A percentile compares a stretch with the other conserved stretches of the same genome.
These are phyloP conservation scores for Colletotrichum nymphaeae DNA, from an alignment of 2,329 filamentous ascomycete species.

Conservation along the genomic window DNA sequence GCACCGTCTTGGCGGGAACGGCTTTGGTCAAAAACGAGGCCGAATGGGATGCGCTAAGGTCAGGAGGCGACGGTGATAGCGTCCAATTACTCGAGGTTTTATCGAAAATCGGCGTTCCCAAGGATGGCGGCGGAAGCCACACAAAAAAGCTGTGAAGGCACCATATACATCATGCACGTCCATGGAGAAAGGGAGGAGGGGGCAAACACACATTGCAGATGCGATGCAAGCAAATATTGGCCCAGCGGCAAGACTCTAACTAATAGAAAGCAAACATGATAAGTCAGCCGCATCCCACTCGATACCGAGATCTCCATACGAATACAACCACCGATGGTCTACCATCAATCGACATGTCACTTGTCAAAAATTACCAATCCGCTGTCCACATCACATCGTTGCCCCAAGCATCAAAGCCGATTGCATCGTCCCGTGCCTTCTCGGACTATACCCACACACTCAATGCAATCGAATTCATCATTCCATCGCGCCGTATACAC, in stretches of 20 bases:
- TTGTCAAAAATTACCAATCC: background rate
- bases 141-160: constrained; percentile 21
- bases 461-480: background rate
- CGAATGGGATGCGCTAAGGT: constrained; percentile 67
- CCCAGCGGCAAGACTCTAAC: constrained; percentile 32
- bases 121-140: background rate
- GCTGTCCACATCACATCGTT: background rate
- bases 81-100: constrained; percentile 51
- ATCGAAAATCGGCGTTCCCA: constrained; percentile 51
- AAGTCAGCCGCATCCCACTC: constrained; percentile 10
- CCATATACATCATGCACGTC: background rate
- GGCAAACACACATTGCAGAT: constrained; percentile 5
- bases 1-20: constrained; percentile 72
- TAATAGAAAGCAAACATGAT: constrained; percentile 19
- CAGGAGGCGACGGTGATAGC: constrained; percentile 3
- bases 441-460: background rate
- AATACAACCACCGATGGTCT: background rate
- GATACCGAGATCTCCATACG: background rate
- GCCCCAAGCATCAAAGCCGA: background rate
- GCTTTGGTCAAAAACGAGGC: constrained; percentile 69
- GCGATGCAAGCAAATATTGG: constrained; percentile 20
- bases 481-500: background rate
- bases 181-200: background rate
- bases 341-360: constrained; percentile 2
- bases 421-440: background rate